Evolutionary conservation across 768 basidiomycete genomes (phyloP), one percentile per base, ranked within the genome.

Genomic region (Asterophora parasitica): DNA sequence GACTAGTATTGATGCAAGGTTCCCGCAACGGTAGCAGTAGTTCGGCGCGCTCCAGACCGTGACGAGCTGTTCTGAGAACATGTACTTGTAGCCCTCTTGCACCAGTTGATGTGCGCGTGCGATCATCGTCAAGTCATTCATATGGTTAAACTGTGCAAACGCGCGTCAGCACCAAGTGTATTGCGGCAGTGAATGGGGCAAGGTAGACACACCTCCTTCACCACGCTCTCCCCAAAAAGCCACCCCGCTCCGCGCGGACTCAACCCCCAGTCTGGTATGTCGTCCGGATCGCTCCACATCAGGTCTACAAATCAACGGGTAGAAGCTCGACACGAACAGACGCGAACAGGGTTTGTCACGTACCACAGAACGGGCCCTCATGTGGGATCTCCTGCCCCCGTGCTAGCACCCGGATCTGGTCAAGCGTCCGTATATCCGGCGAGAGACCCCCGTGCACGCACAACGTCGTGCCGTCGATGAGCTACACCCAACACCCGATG

Each of bases 211-310:
- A 88, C 91, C 76, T 95, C 92, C 53, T 74, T 75, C 7, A 93
- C 92, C 0, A 97, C 90, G 45, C 74, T 82, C 11, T 76, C 83
- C 6, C 94, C 94, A 55, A 97, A 96, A 16, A 96, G 70, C 88
- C 92, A 98, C 0, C 95, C 95, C 4, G 95, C 95, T 15, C 95
- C 95, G 32, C 95, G 78, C 4, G 95, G 95, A 55, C 91, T 94
- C 45, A 97, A 91, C 4, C 92, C 94, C 95, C 95, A 98, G 34
- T 88, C 93, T 33, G 90, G 87, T 33, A 95, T 85, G 35, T 95
- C 90, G 60, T 97, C 93, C 3, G 88, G 94, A 64, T 97, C 94
- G 30, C 89, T 92, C 95, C 95, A 98, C 92, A 98, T 96, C 10
- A 98, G 78, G 62, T 97, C 92, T 92, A 43, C n/a, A 12, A 10